Base-by-base conservation (phyloP, 2,329 filamentous ascomycete genomes). In the Metarhizium rileyi region DNA sequence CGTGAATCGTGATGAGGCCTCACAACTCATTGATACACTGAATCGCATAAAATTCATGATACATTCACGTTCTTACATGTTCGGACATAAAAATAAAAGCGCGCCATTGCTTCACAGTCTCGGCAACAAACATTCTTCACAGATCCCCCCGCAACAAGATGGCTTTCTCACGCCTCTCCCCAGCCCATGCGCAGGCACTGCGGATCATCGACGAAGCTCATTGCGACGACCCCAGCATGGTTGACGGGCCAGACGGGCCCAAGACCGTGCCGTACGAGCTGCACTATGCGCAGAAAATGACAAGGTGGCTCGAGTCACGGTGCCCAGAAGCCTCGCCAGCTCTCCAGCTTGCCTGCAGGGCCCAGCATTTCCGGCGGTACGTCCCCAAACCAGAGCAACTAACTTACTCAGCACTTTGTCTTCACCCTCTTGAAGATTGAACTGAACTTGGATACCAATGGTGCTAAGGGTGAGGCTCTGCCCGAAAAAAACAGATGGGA, bases 281-380 rank as follows among this genome's bases (percentile, higher is more conserved):
- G 1, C 82, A 89, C 70, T 94, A 94, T 63, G 87, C 88, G 6
- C 75, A 76, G 46, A 82, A 88, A 66, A 90, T 90, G 84, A 88
- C 84, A 46, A 68, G 71, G 28, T 93, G 86, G 75, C 81, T 95
- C 28, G 63, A 71, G 8, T 68, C 75, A 16, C 79, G 82, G 53
- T 67, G 69, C 8, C 81, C 86, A 0, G 57, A 72, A 26, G 82
- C 87, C 1, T 81, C 84, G 2, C 81, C 83, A 1, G 67, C 78
- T 23, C 73, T 95, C 48, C 80, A 80, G 54, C 74, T 93, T 44
- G 89, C 89, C 18, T 85, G 90, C 56, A 83, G 87, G 56, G 88
- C 87, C 10, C 89, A 94, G 65, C 89, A 95, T 66, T 87, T 94
- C 59, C 79, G 83, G 48, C 82, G 87, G 68, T 77, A 56, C 22